phyloP scores from a whole-genome alignment of 257 asterid genomes.

The Jacaranda mimosifolia region DNA sequence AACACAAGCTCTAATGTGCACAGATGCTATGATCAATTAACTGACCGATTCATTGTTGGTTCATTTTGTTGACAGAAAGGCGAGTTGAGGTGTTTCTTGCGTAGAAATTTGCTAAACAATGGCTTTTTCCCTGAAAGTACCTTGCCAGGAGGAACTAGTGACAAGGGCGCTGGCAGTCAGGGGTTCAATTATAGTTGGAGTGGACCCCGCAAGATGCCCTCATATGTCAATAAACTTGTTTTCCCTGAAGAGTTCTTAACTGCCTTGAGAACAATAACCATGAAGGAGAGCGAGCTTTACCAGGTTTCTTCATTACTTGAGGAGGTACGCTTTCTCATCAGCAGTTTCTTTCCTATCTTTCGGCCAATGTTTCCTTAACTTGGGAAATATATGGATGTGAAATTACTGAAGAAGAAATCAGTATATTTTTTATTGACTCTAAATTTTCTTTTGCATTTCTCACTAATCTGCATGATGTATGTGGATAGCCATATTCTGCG shows the following conservation, averaged over 20 bases:
- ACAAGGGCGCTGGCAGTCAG: conserved; percentile 36
- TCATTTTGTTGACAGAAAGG: conserved; percentile 62
- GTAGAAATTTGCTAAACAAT: conserved; percentile 64
- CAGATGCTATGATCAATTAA: conserved; percentile 12
- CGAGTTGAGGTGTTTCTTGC: conserved; percentile 81
- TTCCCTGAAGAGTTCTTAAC: conserved; percentile 88
- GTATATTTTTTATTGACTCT: neutral
- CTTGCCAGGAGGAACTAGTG: conserved; percentile 41
- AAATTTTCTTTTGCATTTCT: neutral
- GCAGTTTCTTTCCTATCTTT: neutral
- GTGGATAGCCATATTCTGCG: neutral
- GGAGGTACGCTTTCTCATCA: conserved; percentile 61
- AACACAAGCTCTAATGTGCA: conserved; percentile 11
- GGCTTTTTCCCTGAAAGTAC: conserved; percentile 74
- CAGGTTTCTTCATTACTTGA: conserved; percentile 78
- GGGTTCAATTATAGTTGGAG: conserved; percentile 74
- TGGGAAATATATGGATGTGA: no score
- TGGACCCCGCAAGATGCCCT: conserved; percentile 74
- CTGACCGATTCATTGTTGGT: conserved; percentile 10
- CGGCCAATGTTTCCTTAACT: neutral
- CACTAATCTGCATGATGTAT: conserved; percentile 5
- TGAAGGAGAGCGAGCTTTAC: conserved; percentile 78
- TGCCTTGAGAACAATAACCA: conserved; percentile 83
- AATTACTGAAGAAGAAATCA: neutral
- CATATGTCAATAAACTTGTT: conserved; percentile 70